Evolutionary conservation across 2,329 filamentous ascomycete species (phyloP).

Genomic region (Daldinia sp.): DNA sequence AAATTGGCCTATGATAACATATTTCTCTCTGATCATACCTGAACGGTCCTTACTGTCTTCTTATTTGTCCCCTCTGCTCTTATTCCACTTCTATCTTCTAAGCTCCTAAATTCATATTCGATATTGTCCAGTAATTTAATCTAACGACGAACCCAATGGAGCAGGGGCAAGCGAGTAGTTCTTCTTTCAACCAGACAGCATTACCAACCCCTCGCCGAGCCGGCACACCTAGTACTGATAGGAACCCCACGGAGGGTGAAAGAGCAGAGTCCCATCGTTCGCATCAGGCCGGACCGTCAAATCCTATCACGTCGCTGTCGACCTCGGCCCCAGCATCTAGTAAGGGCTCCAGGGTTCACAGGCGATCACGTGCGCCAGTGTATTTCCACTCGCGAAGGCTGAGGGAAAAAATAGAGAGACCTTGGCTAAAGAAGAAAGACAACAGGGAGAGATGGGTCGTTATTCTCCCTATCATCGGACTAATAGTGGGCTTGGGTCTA

Average conservation of each 20-base stretch:
- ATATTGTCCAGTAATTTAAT: background rate
- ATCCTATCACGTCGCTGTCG: slow-evolving; percentile 61
- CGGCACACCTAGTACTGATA: slow-evolving; percentile 58
- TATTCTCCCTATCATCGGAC: slow-evolving; percentile 79
- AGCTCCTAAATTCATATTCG: background rate
- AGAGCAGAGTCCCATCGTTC: slow-evolving; percentile 42
- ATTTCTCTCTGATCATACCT: background rate
- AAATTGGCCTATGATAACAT: background rate
- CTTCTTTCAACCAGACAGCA: slow-evolving; percentile 55
- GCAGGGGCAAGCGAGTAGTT: slow-evolving; percentile 47
- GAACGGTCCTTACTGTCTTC: background rate
- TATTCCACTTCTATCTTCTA: background rate
- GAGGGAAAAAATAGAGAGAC: slow-evolving; percentile 77
- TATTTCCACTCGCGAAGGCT: slow-evolving; percentile 83
- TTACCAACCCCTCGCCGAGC: slow-evolving; percentile 57
- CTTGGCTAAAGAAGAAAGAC: slow-evolving; percentile 80
- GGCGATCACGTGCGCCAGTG: slow-evolving; percentile 56
- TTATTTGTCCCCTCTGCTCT: background rate
- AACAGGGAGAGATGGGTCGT: slow-evolving; percentile 89
- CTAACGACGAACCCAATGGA: slow-evolving; percentile 37
- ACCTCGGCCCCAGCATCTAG: slow-evolving; percentile 60
- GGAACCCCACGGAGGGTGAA: slow-evolving; percentile 58
- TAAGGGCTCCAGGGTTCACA: slow-evolving; percentile 59
- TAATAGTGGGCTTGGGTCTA: slow-evolving; percentile 74
- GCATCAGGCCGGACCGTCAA: slow-evolving; percentile 46